Evolutionary conservation across 352 stramenopile genomes (phyloP).

Genomic region (Pythium aristosporum): DNA sequence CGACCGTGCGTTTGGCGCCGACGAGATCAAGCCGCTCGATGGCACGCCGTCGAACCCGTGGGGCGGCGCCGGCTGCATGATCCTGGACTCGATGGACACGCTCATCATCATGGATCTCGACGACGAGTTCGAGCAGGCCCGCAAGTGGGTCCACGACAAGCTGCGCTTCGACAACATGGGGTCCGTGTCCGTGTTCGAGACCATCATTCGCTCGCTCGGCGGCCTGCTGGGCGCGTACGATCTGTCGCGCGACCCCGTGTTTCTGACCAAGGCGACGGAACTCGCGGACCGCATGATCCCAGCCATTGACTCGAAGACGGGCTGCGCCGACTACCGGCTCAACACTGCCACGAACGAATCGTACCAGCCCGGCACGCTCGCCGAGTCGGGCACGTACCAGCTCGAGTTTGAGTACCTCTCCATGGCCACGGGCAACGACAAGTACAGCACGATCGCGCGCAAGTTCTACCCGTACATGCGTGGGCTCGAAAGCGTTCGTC

Average conservation of each 20-base stretch:
- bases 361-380: slow-evolving; percentile 38
- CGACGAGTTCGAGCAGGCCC: slow-evolving; percentile 90
- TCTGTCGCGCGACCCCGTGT: slow-evolving; percentile 80
- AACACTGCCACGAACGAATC: slow-evolving; percentile 80
- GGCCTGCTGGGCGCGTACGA: slow-evolving; percentile 97
- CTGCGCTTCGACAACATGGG: slow-evolving; percentile 82
- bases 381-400: slow-evolving; percentile 84
- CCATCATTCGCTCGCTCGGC: slow-evolving; percentile 97
- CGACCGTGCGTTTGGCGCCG: slow-evolving; percentile 93
- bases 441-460: slow-evolving; percentile 68
- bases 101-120: slow-evolving; percentile 95
- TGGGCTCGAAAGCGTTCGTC: slow-evolving; percentile 40
- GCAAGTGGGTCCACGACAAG: slow-evolving; percentile 78
- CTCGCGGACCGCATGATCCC: slow-evolving; percentile 89
- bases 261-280: slow-evolving; percentile 93
- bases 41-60: slow-evolving; percentile 68
- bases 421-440: slow-evolving; percentile 69
- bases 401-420: slow-evolving; percentile 84
- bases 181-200: slow-evolving; percentile 98
- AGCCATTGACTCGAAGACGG: slow-evolving; percentile 88
- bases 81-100: slow-evolving; percentile 97
- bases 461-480: slow-evolving; percentile 52
- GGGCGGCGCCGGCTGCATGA: slow-evolving; percentile 88
- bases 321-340: slow-evolving; percentile 87
- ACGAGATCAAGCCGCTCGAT: slow-evolving; percentile 92